Base-by-base conservation (phyloP, 495 filamentous ascomycete species). In the Penicillium odoratum region DNA sequence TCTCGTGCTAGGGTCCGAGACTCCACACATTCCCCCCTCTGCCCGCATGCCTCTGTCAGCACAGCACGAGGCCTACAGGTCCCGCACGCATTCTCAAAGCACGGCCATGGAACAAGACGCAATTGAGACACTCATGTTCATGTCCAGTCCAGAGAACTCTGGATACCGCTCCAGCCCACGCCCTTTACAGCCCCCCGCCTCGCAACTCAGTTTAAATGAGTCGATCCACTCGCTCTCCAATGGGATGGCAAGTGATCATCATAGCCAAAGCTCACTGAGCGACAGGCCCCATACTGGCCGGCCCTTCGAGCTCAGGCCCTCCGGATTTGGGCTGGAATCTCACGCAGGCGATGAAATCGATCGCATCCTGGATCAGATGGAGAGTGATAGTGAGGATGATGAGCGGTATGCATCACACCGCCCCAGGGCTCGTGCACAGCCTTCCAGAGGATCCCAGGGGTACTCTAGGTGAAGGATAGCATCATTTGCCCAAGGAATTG, bases 71-170 rank as follows among this genome's bases (percentile, higher is more conserved):
- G 55, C 64, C 18, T 62, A 70, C 10, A 63, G 61, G 54, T 69
- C 78, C 18, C 79, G 82, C 28, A 83, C 83, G 11, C 83, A 86
- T 11, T 83, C 82, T 40, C 78, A 85, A 42, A 90, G 89, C 54
- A 85, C 87, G 16, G 78, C 83, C 21, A 86, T 88, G 64, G 91
- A 96, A 64, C 84, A 92, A 63, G 91, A 94, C 61, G 91, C 91
- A n/a, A 86, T 95, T 25, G 91, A 96, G 64, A 89, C 88, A 0
- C 74, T 95, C 26, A 76, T 95, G 21, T 93, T 91, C 72, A 92
- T 96, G 89, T 90, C 88, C 56, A 93, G 89, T 60, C 91, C 91
- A 0, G 87, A 85, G 11, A 89, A 92, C 65, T 88, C 89, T 4
- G 81, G 81, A 5, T 75, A 78, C 48, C 72, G 72, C 34, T 66